Conservation (phyloP, 805 yeast genomes). For the Ogataea pini region DNA sequence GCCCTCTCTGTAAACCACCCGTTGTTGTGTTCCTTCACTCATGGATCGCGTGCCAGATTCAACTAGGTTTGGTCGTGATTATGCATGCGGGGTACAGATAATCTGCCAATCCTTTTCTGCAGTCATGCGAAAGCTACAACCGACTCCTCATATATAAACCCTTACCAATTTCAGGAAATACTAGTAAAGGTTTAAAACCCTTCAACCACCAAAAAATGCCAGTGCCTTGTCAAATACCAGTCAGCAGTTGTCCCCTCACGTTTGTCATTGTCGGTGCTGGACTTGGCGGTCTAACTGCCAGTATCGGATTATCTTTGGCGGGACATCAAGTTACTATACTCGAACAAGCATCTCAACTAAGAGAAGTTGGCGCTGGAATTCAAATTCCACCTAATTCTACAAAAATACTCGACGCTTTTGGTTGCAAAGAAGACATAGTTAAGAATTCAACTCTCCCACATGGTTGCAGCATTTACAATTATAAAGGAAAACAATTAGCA, state of each 20-base stretch:
- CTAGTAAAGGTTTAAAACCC: too few species aligned
- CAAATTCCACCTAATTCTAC: constrained; percentile 16
- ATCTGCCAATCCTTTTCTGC: neutral
- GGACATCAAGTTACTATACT: constrained; percentile 13
- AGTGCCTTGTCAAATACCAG: constrained; percentile 6
- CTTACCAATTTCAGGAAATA: too few species aligned
- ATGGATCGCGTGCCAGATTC: too few species aligned
- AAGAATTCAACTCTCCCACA: constrained; percentile 10
- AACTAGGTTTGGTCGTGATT: too few species aligned
- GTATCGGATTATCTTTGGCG: constrained; percentile 10
- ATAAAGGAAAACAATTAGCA: constrained; percentile 9
- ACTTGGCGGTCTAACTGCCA: constrained; percentile 12
- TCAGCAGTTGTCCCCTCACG: constrained; percentile 11
- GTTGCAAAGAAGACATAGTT: constrained; percentile 12
- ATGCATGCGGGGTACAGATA: too few species aligned
- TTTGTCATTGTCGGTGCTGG: constrained; percentile 15
- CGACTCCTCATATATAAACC: too few species aligned
- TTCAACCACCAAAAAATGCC: too few species aligned
- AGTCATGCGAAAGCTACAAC: too few species aligned
- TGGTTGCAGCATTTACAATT: constrained; percentile 8
- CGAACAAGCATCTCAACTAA: constrained; percentile 10
- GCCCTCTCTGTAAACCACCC: too few species aligned
- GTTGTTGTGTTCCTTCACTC: too few species aligned
- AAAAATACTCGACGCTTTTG: constrained; percentile 10
- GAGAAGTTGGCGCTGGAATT: constrained; percentile 15